A percentile compares a stretch with the other conserved stretches of the same genome.
Evolutionary conservation across 1,284 basidiomycete genomes (phyloP).

Genomic region (Leucocoprinus gongylophorus): DNA sequence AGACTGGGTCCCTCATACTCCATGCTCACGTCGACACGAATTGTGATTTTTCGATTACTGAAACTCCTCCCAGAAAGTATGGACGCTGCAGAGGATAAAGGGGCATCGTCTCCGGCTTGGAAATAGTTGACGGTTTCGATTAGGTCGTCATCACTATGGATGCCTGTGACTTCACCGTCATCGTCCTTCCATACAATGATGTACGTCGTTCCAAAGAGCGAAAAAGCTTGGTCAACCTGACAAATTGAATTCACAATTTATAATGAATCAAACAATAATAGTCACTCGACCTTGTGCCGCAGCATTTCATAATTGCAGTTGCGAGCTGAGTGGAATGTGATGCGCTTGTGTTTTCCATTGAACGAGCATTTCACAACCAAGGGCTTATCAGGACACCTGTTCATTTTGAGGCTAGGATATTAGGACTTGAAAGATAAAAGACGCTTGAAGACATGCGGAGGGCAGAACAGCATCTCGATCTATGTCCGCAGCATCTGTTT

Average conservation of each 20-base stretch:
- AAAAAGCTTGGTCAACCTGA: slow-evolving; percentile 79
- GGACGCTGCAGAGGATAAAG: slow-evolving; percentile 62
- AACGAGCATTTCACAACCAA: slow-evolving; percentile 71
- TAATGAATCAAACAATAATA: neutral
- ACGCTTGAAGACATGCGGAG: too few species aligned
- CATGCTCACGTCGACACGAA: slow-evolving; percentile 69
- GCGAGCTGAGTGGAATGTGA: slow-evolving; percentile 68
- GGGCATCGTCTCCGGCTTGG: slow-evolving; percentile 65
- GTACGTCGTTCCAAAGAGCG: slow-evolving; percentile 63
- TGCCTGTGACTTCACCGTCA: slow-evolving; percentile 60
- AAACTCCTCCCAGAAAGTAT: slow-evolving; percentile 68
- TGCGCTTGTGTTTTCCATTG: slow-evolving; percentile 65
- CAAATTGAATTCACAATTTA: neutral
- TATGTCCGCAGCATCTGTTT: slow-evolving; percentile 11
- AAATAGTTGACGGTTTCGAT: slow-evolving; percentile 85
- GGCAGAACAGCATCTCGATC: slow-evolving; percentile 9
- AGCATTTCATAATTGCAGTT: slow-evolving; percentile 72
- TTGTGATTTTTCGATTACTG: slow-evolving; percentile 57
- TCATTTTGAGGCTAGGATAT: slow-evolving; percentile 15
- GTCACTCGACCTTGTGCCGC: slow-evolving; percentile 48
- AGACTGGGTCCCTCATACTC: slow-evolving; percentile 90
- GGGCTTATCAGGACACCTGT: slow-evolving; percentile 24
- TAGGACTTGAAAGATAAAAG: neutral
- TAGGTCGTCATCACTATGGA: slow-evolving; percentile 67
- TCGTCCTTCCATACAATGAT: slow-evolving; percentile 81